Percentiles rank a stretch among this genome's conserved stretches.
Conservation (phyloP, 345 rosid species). For the Turritis glabra region DNA sequence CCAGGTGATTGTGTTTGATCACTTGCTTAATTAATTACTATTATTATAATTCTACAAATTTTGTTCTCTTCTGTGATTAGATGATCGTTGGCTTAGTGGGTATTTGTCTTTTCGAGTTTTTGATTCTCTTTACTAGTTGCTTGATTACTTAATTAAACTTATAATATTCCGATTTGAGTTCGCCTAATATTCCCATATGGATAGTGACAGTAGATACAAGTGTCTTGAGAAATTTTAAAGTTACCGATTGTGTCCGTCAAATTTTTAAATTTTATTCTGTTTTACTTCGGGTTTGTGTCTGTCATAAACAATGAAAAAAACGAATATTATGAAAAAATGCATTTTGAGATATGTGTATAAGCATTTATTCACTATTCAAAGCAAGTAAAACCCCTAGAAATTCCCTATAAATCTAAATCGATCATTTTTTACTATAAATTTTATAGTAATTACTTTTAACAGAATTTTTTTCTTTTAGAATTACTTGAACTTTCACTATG, state of each 20-base stretch:
- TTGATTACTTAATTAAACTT: background rate
- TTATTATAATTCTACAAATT: background rate
- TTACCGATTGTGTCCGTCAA: background rate
- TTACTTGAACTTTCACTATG: background rate
- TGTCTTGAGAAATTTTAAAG: background rate
- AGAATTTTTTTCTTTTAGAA: too few species aligned
- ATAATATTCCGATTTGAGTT: constrained; percentile 3
- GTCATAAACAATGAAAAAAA: background rate
- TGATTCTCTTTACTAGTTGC: constrained; percentile 26
- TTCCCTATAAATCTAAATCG: too few species aligned
- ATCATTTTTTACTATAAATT: too few species aligned
- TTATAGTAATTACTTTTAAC: too few species aligned
- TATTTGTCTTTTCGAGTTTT: constrained; percentile 21
- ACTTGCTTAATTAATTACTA: background rate
- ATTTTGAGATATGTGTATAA: too few species aligned
- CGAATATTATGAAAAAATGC: background rate
- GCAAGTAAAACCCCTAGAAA: too few species aligned
- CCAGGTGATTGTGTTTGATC: constrained; percentile 23
- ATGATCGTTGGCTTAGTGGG: constrained; percentile 30
- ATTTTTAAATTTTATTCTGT: background rate
- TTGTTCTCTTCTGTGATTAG: constrained; percentile 39
- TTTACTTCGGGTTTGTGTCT: background rate
- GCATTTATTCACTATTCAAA: too few species aligned
- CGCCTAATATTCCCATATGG: constrained; percentile 19
- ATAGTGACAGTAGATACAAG: constrained; percentile 15